A percentile compares a stretch with the other conserved stretches of the same genome.
Evolutionary conservation across 164 flowering plant genomes (phyloP).

Genomic region (Liquidambar formosana): DNA sequence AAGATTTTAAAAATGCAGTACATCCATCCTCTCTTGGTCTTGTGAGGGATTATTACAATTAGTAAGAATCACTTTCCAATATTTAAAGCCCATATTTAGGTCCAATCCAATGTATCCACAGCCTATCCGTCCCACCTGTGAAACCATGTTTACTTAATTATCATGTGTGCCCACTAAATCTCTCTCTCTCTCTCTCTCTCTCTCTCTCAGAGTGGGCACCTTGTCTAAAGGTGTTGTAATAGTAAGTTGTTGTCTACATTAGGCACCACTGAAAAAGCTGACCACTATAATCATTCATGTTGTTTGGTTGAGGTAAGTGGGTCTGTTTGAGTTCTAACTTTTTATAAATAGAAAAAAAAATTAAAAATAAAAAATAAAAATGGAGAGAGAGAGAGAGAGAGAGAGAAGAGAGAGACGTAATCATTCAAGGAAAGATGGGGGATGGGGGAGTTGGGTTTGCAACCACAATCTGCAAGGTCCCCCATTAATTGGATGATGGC

Average conservation of each 20-base stretch:
- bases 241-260: conserved; percentile 24
- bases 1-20: conserved; percentile 1
- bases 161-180: no score
- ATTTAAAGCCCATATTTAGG: neutral
- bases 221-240: conserved; percentile 19
- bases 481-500: conserved; percentile 15
- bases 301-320: conserved; percentile 22
- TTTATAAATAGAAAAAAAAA: no score
- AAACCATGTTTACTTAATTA: no score
- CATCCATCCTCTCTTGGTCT: neutral
- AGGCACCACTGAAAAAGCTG: conserved; percentile 21
- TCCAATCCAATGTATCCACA: neutral
- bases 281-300: conserved; percentile 25
- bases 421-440: conserved; percentile 22
- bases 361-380: no score
- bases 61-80: neutral
- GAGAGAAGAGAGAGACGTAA: conserved; percentile 8
- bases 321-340: neutral
- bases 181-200: neutral
- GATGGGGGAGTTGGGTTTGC: conserved; percentile 24
- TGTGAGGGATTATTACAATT: neutral
- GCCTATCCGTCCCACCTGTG: no score
- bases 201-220: conserved; percentile 6
- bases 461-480: conserved; percentile 20
- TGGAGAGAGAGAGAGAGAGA: no score